A percentile compares a stretch with the other conserved stretches of the same genome.
Evolutionary conservation across 179 eudicot species (phyloP).

Genomic region (Drosera spatulata): DNA sequence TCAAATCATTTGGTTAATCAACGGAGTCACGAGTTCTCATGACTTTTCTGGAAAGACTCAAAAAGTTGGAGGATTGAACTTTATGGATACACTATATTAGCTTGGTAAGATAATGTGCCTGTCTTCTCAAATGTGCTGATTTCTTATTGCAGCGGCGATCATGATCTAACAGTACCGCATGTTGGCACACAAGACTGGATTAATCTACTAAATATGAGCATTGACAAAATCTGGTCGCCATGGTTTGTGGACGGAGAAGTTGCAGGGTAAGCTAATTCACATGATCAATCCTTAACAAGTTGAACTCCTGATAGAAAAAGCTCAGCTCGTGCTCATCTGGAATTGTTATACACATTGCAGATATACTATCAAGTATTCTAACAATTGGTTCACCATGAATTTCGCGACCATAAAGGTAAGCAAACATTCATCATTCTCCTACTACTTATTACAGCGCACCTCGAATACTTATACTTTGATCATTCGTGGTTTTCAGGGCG

Average conservation of each 20-base stretch:
- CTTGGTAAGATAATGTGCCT: not conserved
- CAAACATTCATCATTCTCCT: not conserved
- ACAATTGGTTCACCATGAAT: slow-evolving; percentile 8
- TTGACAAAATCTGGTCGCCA: slow-evolving; percentile 6
- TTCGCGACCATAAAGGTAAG: slow-evolving; percentile 14
- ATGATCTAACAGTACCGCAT: slow-evolving; percentile 7
- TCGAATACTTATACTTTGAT: not conserved
- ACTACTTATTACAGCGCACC: too few species aligned
- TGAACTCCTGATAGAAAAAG: too few species aligned
- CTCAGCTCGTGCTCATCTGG: not conserved
- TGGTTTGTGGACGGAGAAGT: slow-evolving; percentile 13
- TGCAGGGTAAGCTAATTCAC: slow-evolving; percentile 6
- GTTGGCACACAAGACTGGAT: slow-evolving; percentile 9
- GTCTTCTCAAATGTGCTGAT: not conserved
- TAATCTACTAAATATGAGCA: slow-evolving; percentile 3
- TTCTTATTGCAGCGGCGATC: slow-evolving; percentile 8
- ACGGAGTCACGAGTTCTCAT: too few species aligned
- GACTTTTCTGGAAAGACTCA: too few species aligned
- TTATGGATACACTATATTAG: too few species aligned
- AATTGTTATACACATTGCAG: not conserved
- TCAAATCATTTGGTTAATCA: too few species aligned
- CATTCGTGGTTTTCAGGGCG: slow-evolving; percentile 8
- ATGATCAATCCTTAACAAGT: too few species aligned
- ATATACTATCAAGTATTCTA: slow-evolving; percentile 7
- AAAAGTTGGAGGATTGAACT: too few species aligned